These are phyloP conservation scores for Gypsophila paniculata DNA, from an alignment of 179 eudicot species.

Conservation along the genomic window DNA sequence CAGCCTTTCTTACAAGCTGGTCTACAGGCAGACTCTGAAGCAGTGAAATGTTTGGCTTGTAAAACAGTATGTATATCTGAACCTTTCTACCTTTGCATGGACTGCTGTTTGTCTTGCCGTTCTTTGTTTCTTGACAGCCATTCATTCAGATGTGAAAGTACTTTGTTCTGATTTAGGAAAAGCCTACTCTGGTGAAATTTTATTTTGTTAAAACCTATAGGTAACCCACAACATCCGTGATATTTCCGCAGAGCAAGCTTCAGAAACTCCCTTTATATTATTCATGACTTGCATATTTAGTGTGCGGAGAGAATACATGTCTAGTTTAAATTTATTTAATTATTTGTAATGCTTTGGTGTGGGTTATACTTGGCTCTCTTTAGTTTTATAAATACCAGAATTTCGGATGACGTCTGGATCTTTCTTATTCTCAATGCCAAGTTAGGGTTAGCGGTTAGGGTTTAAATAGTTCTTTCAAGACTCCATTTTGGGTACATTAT, in stretches of 20 bases:
- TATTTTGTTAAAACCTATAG: constrained; percentile 1
- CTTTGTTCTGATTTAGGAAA: not conserved
- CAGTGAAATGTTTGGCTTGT: constrained; percentile 69
- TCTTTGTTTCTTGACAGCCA: not conserved
- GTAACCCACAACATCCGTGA: not conserved
- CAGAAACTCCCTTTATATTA: not conserved
- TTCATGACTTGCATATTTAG: not conserved
- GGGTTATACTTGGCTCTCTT: not conserved
- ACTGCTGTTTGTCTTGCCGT: not conserved
- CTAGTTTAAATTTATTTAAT: not conserved
- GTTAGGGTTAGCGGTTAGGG: not conserved
- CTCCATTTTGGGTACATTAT: not conserved
- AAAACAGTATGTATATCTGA: constrained; percentile 51
- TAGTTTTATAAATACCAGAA: not conserved
- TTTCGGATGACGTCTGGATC: not conserved
- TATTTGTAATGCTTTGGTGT: not conserved
- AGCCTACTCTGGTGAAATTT: not conserved
- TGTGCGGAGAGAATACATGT: constrained; percentile 1
- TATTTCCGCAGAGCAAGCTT: not conserved
- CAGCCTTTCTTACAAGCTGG: constrained; percentile 86
- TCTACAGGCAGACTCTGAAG: constrained; percentile 68
- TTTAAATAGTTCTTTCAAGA: not conserved
- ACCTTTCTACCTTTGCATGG: constrained; percentile 12
- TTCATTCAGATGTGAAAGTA: not conserved
- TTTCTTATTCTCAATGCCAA: not conserved